Evolutionary conservation across 2,329 filamentous ascomycete species (phyloP), one percentile per base, ranked within the genome.

Genomic region (Stachybotrys echinatus): DNA sequence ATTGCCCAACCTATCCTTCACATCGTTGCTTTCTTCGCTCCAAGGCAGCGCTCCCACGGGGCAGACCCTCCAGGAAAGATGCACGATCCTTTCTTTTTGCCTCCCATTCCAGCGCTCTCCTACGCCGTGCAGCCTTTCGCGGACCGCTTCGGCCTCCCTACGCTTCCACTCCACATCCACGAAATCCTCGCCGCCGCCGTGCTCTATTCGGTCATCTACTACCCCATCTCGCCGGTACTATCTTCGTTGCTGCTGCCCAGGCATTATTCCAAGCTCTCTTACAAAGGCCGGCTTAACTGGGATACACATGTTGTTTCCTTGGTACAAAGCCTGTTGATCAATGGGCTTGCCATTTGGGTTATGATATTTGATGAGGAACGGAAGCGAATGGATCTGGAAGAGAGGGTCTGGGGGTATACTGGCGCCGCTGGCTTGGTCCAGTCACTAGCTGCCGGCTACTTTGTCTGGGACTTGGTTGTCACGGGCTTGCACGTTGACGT

Each of bases 251-350:
- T 90, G 52, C 83, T 87, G 55, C 81, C 86, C 3, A 59, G 74
- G 43, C 75, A 80, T 57, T 94, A 94, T 70, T 65, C 73, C 27
- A 76, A 89, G 58, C 80, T 83, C 45, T 70, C 74, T 22, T 76
- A 79, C 49, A 88, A 86, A 50, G 80, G 78, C 63, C 70, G 70
- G 42, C 74, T 90, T 54, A 94, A 88, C 74, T 94, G 89, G 89
- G 84, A 95, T 65, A 85, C 90, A 21, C 89, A 92, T 64, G 84
- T 92, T 49, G 89, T 94, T 27, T 91, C 87, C n/a, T 79, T 94
- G 57, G 75, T 89, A 50, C 89, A 95, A 75, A 86, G 84, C 64
- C 73, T 77, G 27, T 70, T 89, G 49, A 88, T 95, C 70, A 89
- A 86, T 65, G 65, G 58, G 45, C 70, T 92, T 27, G 87, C 88